Evolutionary conservation across 2,329 filamentous ascomycete genomes (phyloP).

Genomic region (Salinomyces thailandicus): DNA sequence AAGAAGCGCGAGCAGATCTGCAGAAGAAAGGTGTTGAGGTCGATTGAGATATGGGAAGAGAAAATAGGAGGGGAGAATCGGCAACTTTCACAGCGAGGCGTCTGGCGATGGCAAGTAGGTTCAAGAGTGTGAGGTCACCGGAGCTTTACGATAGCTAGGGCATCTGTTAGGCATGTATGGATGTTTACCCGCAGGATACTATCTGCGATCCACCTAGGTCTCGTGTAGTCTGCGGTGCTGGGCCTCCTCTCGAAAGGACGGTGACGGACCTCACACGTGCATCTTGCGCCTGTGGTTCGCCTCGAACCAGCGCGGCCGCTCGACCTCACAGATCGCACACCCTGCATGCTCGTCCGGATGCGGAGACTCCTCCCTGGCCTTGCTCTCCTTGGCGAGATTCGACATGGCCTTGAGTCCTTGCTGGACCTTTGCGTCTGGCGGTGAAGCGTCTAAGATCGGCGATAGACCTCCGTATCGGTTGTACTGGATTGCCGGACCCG

Average conservation of each 20-base stretch:
- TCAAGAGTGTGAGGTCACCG: too few species aligned
- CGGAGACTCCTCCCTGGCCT: constrained; percentile 4
- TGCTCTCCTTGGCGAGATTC: background rate
- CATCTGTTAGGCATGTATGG: too few species aligned
- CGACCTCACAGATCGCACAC: constrained; percentile 19
- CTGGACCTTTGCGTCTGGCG: constrained; percentile 12
- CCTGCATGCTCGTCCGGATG: constrained; percentile 16
- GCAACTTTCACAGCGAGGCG: background rate
- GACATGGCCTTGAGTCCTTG: background rate
- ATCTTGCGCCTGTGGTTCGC: constrained; percentile 7
- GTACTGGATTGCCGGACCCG: constrained; percentile 4
- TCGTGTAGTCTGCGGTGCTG: too few species aligned
- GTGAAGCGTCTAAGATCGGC: constrained; percentile 22
- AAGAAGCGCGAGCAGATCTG: constrained; percentile 63
- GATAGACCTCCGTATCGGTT: constrained; percentile 17
- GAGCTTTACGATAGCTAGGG: too few species aligned
- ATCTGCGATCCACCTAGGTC: too few species aligned
- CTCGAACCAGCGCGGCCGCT: constrained; percentile 16
- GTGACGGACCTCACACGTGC: background rate
- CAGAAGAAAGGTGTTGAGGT: constrained; percentile 65
- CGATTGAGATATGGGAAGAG: constrained; percentile 41
- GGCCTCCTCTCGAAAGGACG: too few species aligned
- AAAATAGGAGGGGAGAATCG: background rate
- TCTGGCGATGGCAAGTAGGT: too few species aligned
- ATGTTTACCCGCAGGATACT: too few species aligned